Percentiles rank a stretch among this genome's conserved stretches.
These are phyloP conservation scores for Fusarium clavum DNA, from an alignment of 2,329 filamentous ascomycete species.

Conservation along the genomic window DNA sequence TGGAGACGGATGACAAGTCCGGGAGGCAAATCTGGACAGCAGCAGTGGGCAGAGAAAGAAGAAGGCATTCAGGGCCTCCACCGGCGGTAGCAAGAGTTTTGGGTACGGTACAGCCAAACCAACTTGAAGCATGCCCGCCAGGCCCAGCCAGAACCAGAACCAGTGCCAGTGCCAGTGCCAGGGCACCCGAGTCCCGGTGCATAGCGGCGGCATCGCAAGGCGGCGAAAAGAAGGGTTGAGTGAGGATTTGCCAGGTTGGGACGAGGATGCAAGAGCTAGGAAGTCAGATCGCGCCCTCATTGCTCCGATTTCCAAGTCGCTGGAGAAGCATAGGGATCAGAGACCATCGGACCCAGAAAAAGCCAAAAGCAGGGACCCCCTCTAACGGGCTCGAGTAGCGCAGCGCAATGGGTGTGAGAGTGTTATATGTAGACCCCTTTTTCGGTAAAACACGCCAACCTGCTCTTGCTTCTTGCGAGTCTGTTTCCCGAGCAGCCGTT, in stretches of 20 bases:
- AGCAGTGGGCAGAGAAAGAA: constrained; percentile 8
- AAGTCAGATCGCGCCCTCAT: constrained; percentile 49
- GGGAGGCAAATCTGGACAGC: constrained; percentile 21
- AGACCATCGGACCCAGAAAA: constrained; percentile 44
- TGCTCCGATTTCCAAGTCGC: constrained; percentile 51
- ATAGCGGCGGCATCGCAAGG: constrained; percentile 27
- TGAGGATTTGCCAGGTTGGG: constrained; percentile 32
- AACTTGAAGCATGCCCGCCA: constrained; percentile 13
- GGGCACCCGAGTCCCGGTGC: constrained; percentile 36
- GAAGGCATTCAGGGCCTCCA: constrained; percentile 37
- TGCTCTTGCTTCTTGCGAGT: not conserved
- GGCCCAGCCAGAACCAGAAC: not conserved
- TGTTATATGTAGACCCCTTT: not conserved
- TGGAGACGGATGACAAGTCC: constrained; percentile 22
- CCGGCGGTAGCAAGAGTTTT: constrained; percentile 30
- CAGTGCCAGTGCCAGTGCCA: not conserved
- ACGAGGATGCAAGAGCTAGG: constrained; percentile 35
- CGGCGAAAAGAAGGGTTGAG: constrained; percentile 27
- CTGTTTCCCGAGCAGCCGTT: not conserved
- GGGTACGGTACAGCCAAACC: not conserved
- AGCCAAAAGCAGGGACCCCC: constrained; percentile 44
- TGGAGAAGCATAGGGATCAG: constrained; percentile 46
- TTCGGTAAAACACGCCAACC: not conserved
- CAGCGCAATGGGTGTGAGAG: not conserved
- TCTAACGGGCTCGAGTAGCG: constrained; percentile 35